phyloP scores from a whole-genome alignment of 2,329 filamentous ascomycete genomes.

The Fusarium mexicanum region DNA sequence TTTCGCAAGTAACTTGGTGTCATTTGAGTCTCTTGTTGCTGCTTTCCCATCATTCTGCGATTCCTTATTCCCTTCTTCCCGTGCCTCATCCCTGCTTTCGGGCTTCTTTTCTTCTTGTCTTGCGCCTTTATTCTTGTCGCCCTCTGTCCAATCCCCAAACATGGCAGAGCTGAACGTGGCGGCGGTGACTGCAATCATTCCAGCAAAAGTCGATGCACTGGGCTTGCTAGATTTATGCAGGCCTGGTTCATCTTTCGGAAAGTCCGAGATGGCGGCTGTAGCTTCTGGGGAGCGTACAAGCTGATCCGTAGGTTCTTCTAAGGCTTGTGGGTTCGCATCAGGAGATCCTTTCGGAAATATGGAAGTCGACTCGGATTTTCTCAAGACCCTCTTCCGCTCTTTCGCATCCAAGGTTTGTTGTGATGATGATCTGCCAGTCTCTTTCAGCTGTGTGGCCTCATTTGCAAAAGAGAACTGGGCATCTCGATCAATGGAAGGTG shows the following conservation, averaged over 20 bases:
- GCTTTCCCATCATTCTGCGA: neutral
- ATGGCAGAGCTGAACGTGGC: constrained; percentile 36
- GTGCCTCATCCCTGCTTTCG: neutral
- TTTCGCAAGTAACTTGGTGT: neutral
- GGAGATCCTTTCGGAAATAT: constrained; percentile 4
- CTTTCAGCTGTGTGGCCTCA: neutral
- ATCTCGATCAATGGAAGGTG: neutral
- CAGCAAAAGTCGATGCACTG: constrained; percentile 13
- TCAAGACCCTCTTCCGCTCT: constrained; percentile 41
- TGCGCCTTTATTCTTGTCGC: constrained; percentile 50
- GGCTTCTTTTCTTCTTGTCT: constrained; percentile 38
- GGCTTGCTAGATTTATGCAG: neutral
- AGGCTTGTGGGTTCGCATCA: constrained; percentile 5
- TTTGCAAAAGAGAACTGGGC: neutral
- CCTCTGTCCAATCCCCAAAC: constrained; percentile 42
- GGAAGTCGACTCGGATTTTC: neutral
- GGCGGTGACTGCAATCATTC: constrained; percentile 31
- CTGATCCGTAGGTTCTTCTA: neutral
- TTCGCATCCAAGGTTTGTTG: constrained; percentile 40
- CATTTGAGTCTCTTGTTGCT: neutral
- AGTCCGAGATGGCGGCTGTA: neutral
- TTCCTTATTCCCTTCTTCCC: neutral
- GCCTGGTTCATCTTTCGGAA: neutral
- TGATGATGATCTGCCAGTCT: neutral
- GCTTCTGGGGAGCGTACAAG: neutral